Evolutionary conservation across 2,329 filamentous ascomycete species (phyloP).

Genomic region (Trichoderma sp.): DNA sequence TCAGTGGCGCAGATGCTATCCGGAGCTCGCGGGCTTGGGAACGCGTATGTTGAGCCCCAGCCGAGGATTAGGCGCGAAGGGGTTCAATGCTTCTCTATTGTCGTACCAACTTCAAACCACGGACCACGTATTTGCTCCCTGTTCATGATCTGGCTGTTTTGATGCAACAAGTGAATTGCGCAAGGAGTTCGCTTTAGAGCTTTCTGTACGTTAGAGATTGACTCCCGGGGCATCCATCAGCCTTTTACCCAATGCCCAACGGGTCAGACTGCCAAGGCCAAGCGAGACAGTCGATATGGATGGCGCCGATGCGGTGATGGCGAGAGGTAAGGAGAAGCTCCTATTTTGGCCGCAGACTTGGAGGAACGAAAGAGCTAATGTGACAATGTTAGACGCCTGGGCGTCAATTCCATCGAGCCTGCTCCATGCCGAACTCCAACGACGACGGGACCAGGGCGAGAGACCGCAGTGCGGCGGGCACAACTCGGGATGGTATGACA

Average conservation of each 20-base stretch:
- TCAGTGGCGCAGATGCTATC: neutral
- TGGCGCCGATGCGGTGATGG: conserved; percentile 23
- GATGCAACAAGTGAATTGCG: neutral
- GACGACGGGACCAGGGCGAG: conserved; percentile 45
- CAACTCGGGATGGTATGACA: conserved; percentile 62
- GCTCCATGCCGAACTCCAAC: conserved; percentile 54
- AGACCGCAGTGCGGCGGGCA: conserved; percentile 56
- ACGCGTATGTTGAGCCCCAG: neutral
- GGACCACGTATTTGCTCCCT: neutral
- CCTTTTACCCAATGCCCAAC: neutral
- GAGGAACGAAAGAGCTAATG: neutral
- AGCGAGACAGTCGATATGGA: conserved; percentile 22
- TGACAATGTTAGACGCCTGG: conserved; percentile 34
- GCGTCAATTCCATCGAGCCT: conserved; percentile 53
- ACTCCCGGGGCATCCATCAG: neutral
- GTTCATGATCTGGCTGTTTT: neutral
- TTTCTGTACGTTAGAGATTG: neutral
- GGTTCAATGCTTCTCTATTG: neutral
- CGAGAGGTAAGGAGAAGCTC: conserved; percentile 19
- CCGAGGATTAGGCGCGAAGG: conserved; percentile 20
- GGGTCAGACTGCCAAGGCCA: neutral
- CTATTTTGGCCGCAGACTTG: neutral
- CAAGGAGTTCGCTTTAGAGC: neutral
- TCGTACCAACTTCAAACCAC: neutral
- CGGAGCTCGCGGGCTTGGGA: neutral